Evolutionary conservation across 768 basidiomycete species (phyloP), one percentile per base, ranked within the genome.

Genomic region (Auriculariales sp.): DNA sequence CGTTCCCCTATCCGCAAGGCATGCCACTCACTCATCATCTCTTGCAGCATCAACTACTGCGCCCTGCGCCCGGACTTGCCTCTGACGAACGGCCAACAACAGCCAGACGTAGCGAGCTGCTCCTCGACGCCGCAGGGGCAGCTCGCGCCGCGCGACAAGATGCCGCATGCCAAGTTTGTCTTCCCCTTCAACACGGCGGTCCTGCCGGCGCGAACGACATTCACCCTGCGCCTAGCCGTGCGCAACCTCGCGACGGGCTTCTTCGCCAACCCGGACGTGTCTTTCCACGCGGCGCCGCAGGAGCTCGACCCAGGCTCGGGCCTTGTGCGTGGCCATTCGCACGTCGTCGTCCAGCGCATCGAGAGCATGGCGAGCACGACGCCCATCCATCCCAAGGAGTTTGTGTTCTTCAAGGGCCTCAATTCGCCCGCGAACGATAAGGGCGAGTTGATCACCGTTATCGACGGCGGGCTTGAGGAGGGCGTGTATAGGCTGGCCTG

Each of bases 401-500:
- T 82, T 50, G 71, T 71, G 10, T 81, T 75, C 63, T 83, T 82
- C 70, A 71, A 68, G 59, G 70, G 69, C 32, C 52, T 81, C 52
- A 57, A 57, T 49, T 28, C n/a, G 14, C 17, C 17, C 17, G 39
- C 39, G 2, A 15, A 44, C 22, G 49, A 25, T 33, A 61, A 63
- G 42, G 81, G 79, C 35, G 56, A 72, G 1, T 66, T 82, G 10
- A 63, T 67, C 4, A 71, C 73, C 22, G 61, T 63, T 47, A 77
- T 87, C 29, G 64, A 70, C 1, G 62, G 62, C 19, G 81, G 81
- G 53, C 64, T 83, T 24, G 69, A 78, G 29, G 71, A 68, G 10
- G 79, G 80, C 44, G 58, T 66, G 28, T 85, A 87, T 65, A 67
- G 71, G 51, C 59, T 81, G 22, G 70, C 74, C 52, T 73, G 75